Conservation (phyloP, 2,329 filamentous ascomycete species). For the Byssoonygena ceratinophila region DNA sequence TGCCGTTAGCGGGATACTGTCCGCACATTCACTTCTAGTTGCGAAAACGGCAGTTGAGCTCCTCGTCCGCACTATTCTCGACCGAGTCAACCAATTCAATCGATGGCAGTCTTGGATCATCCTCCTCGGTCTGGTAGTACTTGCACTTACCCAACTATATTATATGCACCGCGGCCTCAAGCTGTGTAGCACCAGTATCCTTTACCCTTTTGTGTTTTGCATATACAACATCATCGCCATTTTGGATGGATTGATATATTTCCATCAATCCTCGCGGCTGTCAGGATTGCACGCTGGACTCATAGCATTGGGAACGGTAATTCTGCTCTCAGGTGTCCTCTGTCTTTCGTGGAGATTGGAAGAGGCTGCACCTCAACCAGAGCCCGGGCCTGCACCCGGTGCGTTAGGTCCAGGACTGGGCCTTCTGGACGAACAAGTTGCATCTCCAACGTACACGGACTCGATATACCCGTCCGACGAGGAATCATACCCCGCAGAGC, state of each 20-base stretch:
- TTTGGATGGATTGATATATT: constrained; percentile 92
- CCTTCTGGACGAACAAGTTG: constrained; percentile 51
- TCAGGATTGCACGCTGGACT: constrained; percentile 57
- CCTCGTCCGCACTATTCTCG: constrained; percentile 73
- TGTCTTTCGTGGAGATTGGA: constrained; percentile 88
- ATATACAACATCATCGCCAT: constrained; percentile 99
- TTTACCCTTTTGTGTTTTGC: constrained; percentile 97
- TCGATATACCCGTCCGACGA: constrained; percentile 26
- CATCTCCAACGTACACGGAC: constrained; percentile 21
- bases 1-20: constrained; percentile 80
- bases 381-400: constrained; percentile 43
- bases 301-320: constrained; percentile 74
- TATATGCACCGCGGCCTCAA: constrained; percentile 91
- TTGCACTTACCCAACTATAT: constrained; percentile 85
- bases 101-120: constrained; percentile 94
- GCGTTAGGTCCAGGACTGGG: constrained; percentile 75
- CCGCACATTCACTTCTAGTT: constrained; percentile 82
- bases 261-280: constrained; percentile 74
- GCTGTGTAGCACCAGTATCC: constrained; percentile 84
- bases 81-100: constrained; percentile 84
- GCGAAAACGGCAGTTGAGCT: constrained; percentile 96
- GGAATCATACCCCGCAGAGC: constrained; percentile 32
- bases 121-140: constrained; percentile 63
- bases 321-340: constrained; percentile 77
- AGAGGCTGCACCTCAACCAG: constrained; percentile 41